Conservation (phyloP, 495 filamentous ascomycete species). For the Penicillium mononematosum region DNA sequence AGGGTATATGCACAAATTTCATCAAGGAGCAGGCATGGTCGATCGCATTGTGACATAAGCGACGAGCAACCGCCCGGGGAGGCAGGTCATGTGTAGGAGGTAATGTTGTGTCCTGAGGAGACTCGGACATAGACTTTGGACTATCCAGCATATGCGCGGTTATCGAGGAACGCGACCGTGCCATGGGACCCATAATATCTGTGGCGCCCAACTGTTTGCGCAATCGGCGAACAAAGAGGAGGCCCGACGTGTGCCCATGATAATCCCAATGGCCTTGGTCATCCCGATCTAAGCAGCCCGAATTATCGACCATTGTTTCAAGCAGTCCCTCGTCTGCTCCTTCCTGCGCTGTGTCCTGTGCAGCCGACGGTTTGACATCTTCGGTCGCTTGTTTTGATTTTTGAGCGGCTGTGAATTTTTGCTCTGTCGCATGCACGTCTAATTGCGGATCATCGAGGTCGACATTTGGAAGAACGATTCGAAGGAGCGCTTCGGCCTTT, state of each 20-base stretch:
- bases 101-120: slow-evolving; percentile 51
- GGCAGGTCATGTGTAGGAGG: slow-evolving; percentile 70
- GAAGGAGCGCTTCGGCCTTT: slow-evolving; percentile 77
- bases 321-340: slow-evolving; percentile 71
- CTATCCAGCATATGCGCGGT: slow-evolving; percentile 61
- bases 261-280: slow-evolving; percentile 94
- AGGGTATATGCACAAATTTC: slow-evolving; percentile 83
- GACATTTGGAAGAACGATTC: slow-evolving; percentile 77
- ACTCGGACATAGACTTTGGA: slow-evolving; percentile 64
- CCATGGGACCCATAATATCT: slow-evolving; percentile 52
- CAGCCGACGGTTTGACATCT: slow-evolving; percentile 12
- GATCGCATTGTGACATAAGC: slow-evolving; percentile 73
- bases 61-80: slow-evolving; percentile 59
- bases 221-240: slow-evolving; percentile 81
- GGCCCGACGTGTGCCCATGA: slow-evolving; percentile 87
- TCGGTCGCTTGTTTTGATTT: slow-evolving; percentile 27
- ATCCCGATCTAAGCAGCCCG: slow-evolving; percentile 85
- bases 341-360: slow-evolving; percentile 25
- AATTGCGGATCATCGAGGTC: slow-evolving; percentile 81
- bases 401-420: slow-evolving; percentile 32
- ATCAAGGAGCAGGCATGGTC: slow-evolving; percentile 82
- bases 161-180: slow-evolving; percentile 34
- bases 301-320: slow-evolving; percentile 92
- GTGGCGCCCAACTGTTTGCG: slow-evolving; percentile 73
- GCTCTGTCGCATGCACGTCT: slow-evolving; percentile 63